phyloP scores from a whole-genome alignment of 768 basidiomycete genomes.

The Tremella fuciformis region DNA sequence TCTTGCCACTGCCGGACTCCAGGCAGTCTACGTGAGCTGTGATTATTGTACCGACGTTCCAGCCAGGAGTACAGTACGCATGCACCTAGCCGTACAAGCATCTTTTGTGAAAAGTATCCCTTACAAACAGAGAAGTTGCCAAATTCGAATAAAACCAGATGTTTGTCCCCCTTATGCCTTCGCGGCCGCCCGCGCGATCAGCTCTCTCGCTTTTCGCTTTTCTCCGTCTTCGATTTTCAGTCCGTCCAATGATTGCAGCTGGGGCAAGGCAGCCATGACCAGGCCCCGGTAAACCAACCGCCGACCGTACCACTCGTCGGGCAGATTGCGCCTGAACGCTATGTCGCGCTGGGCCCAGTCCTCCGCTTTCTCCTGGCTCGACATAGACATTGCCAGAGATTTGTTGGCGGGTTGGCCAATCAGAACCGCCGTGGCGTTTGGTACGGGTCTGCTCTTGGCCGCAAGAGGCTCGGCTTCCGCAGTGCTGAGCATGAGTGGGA shows the following conservation, averaged over 20 bases:
- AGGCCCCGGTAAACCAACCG: conserved; percentile 85
- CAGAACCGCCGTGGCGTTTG: conserved; percentile 15
- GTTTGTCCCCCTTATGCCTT: too few species aligned
- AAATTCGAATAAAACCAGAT: too few species aligned
- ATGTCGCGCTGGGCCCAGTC: conserved; percentile 74
- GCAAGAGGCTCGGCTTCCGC: conserved; percentile 8
- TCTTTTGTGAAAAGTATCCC: too few species aligned
- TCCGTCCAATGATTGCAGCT: conserved; percentile 76
- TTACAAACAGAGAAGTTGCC: too few species aligned
- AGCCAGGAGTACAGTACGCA: too few species aligned
- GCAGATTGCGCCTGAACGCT: conserved; percentile 83
- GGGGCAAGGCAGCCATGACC: conserved; percentile 70
- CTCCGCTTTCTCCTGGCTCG: conserved; percentile 2
- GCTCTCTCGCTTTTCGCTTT: conserved; percentile 70
- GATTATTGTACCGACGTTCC: too few species aligned
- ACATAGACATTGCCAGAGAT: conserved; percentile 9
- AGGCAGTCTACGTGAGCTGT: too few species aligned
- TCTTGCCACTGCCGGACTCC: too few species aligned
- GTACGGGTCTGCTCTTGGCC: not conserved
- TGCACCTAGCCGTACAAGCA: too few species aligned
- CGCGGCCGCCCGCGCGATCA: conserved; percentile 51
- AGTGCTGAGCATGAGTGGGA: conserved; percentile 70
- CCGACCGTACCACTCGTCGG: conserved; percentile 80
- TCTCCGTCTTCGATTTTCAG: conserved; percentile 79
- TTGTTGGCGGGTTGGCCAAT: conserved; percentile 57